phyloP scores from a whole-genome alignment of 2,329 filamentous ascomycete species.

The Bipolaris cookei region DNA sequence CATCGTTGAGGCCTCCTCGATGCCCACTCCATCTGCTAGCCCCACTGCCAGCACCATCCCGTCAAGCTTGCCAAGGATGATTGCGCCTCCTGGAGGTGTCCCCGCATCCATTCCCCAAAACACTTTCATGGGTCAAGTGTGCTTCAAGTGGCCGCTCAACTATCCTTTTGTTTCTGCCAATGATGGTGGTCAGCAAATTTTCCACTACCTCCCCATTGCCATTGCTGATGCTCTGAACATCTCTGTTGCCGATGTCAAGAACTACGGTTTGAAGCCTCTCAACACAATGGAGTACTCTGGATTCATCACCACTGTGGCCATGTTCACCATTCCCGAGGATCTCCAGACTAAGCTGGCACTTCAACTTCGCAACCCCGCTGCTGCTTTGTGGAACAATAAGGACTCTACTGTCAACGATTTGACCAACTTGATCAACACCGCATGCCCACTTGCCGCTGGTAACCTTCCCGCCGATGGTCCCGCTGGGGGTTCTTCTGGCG shows the following conservation, averaged over 20 bases:
- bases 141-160: conserved; percentile 80
- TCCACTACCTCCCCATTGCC: conserved; percentile 75
- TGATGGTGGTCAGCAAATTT: conserved; percentile 82
- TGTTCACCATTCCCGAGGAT: conserved; percentile 56
- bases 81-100: conserved; percentile 70
- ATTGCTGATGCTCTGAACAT: conserved; percentile 68
- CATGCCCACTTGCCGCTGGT: conserved; percentile 70
- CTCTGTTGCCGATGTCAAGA: conserved; percentile 60
- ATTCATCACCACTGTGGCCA: conserved; percentile 80
- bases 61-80: conserved; percentile 72
- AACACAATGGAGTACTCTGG: conserved; percentile 72
- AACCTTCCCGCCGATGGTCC: conserved; percentile 47
- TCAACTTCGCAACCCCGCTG: conserved; percentile 73
- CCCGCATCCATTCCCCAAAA: conserved; percentile 63
- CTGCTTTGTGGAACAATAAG: conserved; percentile 75
- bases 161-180: conserved; percentile 79
- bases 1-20: conserved; percentile 60
- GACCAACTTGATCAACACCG: conserved; percentile 81
- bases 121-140: conserved; percentile 78
- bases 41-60: conserved; percentile 63
- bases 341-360: conserved; percentile 64
- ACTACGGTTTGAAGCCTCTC: conserved; percentile 76
- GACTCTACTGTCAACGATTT: conserved; percentile 71
- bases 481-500: conserved; percentile 49
- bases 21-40: conserved; percentile 48